Percentiles rank a stretch among this genome's conserved stretches.
phyloP scores from a whole-genome alignment of 805 yeast species.

The Starmerella ratchasimensis region DNA sequence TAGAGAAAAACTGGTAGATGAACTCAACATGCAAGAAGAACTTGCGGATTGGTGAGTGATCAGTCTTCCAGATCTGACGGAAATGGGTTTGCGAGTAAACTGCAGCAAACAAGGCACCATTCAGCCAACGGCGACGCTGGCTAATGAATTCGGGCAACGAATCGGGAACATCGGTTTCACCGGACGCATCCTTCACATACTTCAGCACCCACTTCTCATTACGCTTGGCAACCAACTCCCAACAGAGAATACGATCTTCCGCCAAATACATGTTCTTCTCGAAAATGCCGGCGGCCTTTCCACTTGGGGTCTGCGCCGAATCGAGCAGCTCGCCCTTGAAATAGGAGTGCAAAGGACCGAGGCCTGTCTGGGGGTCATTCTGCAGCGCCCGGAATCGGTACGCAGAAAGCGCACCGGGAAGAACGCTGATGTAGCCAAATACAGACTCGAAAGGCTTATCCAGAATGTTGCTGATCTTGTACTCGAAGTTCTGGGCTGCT shows the following conservation, averaged over 20 bases:
- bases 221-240: conserved; percentile 85
- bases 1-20: conserved; percentile 65
- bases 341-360: conserved; percentile 80
- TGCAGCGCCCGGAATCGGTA: conserved; percentile 77
- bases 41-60: conserved; percentile 71
- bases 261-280: conserved; percentile 96
- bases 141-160: conserved; percentile 84
- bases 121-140: conserved; percentile 96
- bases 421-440: conserved; percentile 83
- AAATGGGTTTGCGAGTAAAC: conserved; percentile 76
- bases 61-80: conserved; percentile 76
- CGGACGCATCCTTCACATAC: conserved; percentile 83
- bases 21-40: conserved; percentile 75
- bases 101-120: conserved; percentile 96
- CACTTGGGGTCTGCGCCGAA: conserved; percentile 41
- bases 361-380: conserved; percentile 67
- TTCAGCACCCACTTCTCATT: conserved; percentile 78
- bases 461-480: conserved; percentile 88
- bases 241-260: conserved; percentile 89
- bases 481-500: conserved; percentile 92
- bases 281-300: conserved; percentile 52
- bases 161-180: conserved; percentile 96
- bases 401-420: conserved; percentile 94
- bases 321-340: conserved; percentile 72
- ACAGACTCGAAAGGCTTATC: conserved; percentile 89